Evolutionary conservation across 495 filamentous ascomycete species (phyloP).

Genomic region (Amniculicola lignicola): DNA sequence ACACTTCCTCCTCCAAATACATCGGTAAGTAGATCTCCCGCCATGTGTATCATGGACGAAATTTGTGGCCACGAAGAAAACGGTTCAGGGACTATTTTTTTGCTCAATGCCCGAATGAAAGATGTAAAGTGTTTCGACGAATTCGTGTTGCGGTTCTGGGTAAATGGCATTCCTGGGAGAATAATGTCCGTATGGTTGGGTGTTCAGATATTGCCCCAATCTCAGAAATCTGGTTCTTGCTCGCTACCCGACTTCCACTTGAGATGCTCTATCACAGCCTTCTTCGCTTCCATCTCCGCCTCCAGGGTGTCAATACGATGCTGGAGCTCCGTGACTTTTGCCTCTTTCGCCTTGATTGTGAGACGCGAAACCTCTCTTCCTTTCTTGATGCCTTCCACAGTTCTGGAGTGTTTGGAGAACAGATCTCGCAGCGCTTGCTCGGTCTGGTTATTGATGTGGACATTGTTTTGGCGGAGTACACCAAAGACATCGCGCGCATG

Average conservation of each 20-base stretch:
- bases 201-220: too few relatives aligned
- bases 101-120: too few relatives aligned
- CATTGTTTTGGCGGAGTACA: slow-evolving; percentile 50
- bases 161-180: too few relatives aligned
- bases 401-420: slow-evolving; percentile 56
- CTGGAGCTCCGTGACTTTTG: slow-evolving; percentile 53
- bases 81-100: too few relatives aligned
- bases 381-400: slow-evolving; percentile 22
- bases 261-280: slow-evolving; percentile 34
- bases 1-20: too few relatives aligned
- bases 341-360: slow-evolving; percentile 60
- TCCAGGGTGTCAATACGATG: slow-evolving; percentile 49
- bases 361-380: slow-evolving; percentile 58
- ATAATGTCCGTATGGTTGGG: too few relatives aligned
- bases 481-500: slow-evolving; percentile 52
- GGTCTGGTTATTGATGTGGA: slow-evolving; percentile 44
- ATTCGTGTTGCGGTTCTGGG: too few relatives aligned
- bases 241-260: slow-evolving; percentile 18
- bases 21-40: too few relatives aligned
- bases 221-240: slow-evolving; percentile 9
- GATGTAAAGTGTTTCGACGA: too few relatives aligned
- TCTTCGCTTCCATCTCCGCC: slow-evolving; percentile 52
- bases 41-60: too few relatives aligned
- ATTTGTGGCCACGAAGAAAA: too few relatives aligned
- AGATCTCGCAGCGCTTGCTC: slow-evolving; percentile 37